phyloP scores from a whole-genome alignment of 1,139 yeast genomes.

The Kazachstania sp. region DNA sequence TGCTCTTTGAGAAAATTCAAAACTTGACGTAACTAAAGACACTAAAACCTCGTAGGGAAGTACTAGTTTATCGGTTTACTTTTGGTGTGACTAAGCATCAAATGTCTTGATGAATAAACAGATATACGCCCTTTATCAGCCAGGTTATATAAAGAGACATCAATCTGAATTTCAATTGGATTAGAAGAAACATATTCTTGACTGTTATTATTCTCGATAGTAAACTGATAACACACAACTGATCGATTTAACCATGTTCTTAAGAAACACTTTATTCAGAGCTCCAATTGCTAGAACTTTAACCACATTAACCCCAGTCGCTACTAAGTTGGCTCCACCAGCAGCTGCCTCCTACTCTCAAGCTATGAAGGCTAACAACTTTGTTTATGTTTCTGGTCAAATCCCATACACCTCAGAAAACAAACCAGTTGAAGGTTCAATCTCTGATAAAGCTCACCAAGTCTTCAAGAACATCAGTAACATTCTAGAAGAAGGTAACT shows the following conservation, averaged over 20 bases:
- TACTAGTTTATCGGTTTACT: no score
- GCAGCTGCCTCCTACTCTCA: conserved; percentile 95
- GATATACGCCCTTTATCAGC: neutral
- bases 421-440: conserved; percentile 66
- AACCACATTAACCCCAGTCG: conserved; percentile 30
- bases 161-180: neutral
- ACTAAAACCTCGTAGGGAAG: no score
- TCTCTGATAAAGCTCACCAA: conserved; percentile 79
- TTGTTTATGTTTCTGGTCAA: conserved; percentile 91
- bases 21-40: no score
- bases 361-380: conserved; percentile 81
- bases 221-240: neutral
- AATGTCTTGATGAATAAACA: neutral
- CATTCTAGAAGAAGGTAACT: conserved; percentile 74
- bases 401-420: conserved; percentile 82
- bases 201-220: neutral
- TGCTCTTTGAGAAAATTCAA: no score
- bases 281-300: conserved; percentile 21
- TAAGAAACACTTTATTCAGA: conserved; percentile 16
- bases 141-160: neutral
- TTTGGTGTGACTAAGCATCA: neutral
- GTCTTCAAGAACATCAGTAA: conserved; percentile 67
- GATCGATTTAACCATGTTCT: neutral
- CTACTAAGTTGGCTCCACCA: conserved; percentile 77
- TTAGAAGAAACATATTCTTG: neutral